A percentile compares a stretch with the other conserved stretches of the same genome.
These are phyloP conservation scores for Aspergillus piperis DNA, from an alignment of 2,329 filamentous ascomycete species.

Conservation along the genomic window DNA sequence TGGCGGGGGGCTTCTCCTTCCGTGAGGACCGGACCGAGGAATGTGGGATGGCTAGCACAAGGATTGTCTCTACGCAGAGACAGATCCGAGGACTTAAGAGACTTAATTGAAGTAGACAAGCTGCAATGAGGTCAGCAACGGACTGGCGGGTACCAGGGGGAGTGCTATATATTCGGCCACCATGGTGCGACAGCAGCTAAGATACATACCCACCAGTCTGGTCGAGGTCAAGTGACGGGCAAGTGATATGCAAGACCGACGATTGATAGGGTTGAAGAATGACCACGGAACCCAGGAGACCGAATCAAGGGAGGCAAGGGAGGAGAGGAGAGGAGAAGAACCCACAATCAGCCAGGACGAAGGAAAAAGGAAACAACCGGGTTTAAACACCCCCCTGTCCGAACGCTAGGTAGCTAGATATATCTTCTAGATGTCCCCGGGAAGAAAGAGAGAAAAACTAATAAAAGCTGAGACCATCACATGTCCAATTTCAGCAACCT, in stretches of 20 bases:
- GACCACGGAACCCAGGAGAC: conserved; percentile 6
- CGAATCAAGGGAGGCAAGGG: conserved; percentile 6
- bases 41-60: conserved; percentile 1
- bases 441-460: no score
- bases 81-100: not conserved
- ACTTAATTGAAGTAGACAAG: not conserved
- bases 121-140: not conserved
- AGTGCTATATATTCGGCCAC: not conserved
- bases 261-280: conserved; percentile 2
- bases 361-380: not conserved
- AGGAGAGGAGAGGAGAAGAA: not conserved
- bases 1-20: not conserved
- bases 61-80: not conserved
- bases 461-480: conserved; percentile 9
- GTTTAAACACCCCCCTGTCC: not conserved
- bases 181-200: not conserved
- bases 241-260: not conserved
- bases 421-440: conserved; percentile 7
- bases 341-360: not conserved
- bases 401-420: not conserved
- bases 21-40: conserved; percentile 1
- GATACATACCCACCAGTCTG: conserved; percentile 1
- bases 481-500: conserved; percentile 11
- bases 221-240: not conserved
- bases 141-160: not conserved